Evolutionary conservation across 768 basidiomycete species (phyloP), one percentile per base, ranked within the genome.

Genomic region (Plicaturopsis crispa): DNA sequence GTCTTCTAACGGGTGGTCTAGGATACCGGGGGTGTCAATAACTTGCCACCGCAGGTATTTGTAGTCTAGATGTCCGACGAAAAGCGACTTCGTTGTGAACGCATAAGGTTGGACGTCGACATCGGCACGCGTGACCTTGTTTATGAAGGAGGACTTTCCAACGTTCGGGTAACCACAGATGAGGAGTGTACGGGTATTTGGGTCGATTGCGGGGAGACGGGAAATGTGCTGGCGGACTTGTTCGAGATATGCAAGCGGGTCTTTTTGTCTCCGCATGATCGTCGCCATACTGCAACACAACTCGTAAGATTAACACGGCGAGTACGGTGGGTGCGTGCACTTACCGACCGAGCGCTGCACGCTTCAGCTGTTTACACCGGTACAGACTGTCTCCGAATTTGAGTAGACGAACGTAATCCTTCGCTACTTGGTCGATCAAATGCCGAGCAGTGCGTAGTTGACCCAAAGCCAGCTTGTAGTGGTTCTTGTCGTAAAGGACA

Each of bases 31-130:
- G 28, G 96, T 99, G 70, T 99, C 96, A 52, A 99, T 97, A 36
- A 99, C 94, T 61, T 99, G 96, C 96, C 96, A 99, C 44, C 96
- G 81, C 50, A 99, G 73, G 67, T 99, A 99, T 56, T 92, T 94
- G 72, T 99, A 97, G 62, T 99, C 96, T 57, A 98, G 72, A 63
- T 99, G 96, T 1, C 96, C 96, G 52, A 99, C 88, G 56, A 98
- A 98, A 37, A 99, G 84, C 0, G 89, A 92, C 63, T 97, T 98
- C 21, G 96, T 99, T 33, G 96, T 99, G 69, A 99, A 99, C 1
- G 96, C 96, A 56, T 98, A 99, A 24, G 94, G 94, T 61, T 99
- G 94, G 21, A 99, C 96, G 57, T 99, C 96, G 52, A 99, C 96
- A 56, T 99, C 96, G 36, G 94, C 96, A 36, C 96, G 84, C 16